These are phyloP conservation scores for Eimeria sp. DNA, from an alignment of 169 alveolate genomes.

Conservation along the genomic window DNA sequence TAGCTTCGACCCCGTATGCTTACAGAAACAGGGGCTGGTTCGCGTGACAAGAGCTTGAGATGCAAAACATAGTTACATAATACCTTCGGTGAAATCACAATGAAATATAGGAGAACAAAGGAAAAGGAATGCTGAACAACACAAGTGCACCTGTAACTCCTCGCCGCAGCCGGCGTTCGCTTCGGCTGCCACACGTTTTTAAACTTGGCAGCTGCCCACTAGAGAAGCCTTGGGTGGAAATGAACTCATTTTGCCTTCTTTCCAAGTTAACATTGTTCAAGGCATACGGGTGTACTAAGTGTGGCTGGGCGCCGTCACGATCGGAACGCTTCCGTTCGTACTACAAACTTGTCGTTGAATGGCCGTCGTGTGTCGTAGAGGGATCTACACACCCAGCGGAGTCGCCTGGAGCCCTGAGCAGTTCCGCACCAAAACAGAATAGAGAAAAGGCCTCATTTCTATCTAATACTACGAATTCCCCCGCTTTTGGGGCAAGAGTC, in stretches of 20 bases:
- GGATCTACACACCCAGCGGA: background rate
- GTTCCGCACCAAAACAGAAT: background rate
- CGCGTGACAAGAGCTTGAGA: background rate
- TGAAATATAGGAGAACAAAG: background rate
- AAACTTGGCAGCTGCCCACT: conserved; percentile 26
- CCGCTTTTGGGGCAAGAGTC: background rate
- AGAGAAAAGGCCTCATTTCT: background rate
- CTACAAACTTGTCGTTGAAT: background rate
- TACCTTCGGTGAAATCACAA: background rate
- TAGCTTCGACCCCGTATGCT: background rate
- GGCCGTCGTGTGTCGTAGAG: background rate
- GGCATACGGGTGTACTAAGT: background rate
- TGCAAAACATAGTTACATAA: background rate
- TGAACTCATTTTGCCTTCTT: background rate
- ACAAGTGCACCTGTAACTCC: background rate
- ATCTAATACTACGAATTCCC: background rate
- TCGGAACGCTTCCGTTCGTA: background rate
- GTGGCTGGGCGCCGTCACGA: background rate
- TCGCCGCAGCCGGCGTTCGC: conserved; percentile 11
- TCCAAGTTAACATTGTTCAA: background rate
- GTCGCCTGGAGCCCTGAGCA: background rate
- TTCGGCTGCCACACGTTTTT: background rate
- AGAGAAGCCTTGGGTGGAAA: background rate
- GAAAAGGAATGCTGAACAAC: background rate
- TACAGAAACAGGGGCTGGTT: background rate